A percentile compares a stretch with the other conserved stretches of the same genome.
These are phyloP conservation scores for Diaporthe sp. DNA, from an alignment of 2,329 filamentous ascomycete species.

Conservation along the genomic window DNA sequence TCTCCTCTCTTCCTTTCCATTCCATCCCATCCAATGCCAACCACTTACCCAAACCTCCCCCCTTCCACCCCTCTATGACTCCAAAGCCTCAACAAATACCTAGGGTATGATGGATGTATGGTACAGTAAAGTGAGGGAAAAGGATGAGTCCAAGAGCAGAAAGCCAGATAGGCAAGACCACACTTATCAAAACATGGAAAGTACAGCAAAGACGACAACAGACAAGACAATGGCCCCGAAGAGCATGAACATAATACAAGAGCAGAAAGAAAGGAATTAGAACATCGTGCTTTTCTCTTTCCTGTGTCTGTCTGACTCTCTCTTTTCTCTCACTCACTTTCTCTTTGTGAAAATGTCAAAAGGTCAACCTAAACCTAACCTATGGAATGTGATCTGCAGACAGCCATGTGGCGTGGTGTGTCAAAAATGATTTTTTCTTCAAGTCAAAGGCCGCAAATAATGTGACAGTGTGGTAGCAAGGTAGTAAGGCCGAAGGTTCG, in stretches of 20 bases:
- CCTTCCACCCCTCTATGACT: background rate
- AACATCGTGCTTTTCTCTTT: slow-evolving; percentile 28
- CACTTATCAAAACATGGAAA: background rate
- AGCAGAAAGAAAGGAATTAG: slow-evolving; percentile 9
- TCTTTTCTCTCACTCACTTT: background rate
- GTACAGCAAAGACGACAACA: background rate
- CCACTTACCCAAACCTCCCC: background rate
- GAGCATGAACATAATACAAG: background rate
- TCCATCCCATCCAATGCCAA: background rate
- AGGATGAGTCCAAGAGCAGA: slow-evolving; percentile 1
- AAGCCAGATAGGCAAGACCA: slow-evolving; percentile 4
- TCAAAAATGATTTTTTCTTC: slow-evolving; percentile 13
- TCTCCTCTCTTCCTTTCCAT: background rate
- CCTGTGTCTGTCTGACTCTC: slow-evolving; percentile 8
- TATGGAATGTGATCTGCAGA: slow-evolving; percentile 24
- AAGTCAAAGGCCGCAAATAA: slow-evolving; percentile 30
- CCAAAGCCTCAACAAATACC: background rate
- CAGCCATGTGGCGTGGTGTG: slow-evolving; percentile 27
- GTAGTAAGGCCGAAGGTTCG: slow-evolving; percentile 32
- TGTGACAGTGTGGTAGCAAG: slow-evolving; percentile 35
- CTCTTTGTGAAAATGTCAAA: slow-evolving; percentile 12
- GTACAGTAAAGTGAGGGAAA: background rate
- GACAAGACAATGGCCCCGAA: background rate
- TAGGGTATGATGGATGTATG: slow-evolving; percentile 19
- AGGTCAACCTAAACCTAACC: slow-evolving; percentile 24